A percentile compares a stretch with the other conserved stretches of the same genome.
Evolutionary conservation across 139 green algal genomes (phyloP).

Genomic region (Coelastrella sp.): DNA sequence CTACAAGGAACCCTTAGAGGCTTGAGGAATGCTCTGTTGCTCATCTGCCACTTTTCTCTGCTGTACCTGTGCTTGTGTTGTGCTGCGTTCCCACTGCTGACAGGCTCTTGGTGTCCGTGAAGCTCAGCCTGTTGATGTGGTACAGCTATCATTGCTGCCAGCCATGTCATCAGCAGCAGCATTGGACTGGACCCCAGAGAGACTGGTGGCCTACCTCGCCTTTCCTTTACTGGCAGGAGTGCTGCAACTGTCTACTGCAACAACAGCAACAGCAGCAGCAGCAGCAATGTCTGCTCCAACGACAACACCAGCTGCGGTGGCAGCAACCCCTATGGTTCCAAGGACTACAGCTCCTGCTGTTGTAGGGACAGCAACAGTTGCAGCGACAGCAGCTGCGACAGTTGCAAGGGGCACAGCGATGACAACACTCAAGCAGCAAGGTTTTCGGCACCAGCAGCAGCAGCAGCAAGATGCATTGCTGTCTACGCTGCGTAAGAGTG

Average conservation of each 20-base stretch:
- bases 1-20: no score
- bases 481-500: neutral
- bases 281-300: neutral
- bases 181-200: neutral
- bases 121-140: conserved; percentile 47
- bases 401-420: neutral
- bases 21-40: no score
- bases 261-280: neutral
- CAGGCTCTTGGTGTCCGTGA: conserved; percentile 60
- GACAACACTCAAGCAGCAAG: neutral
- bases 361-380: neutral
- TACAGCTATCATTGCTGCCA: conserved; percentile 41
- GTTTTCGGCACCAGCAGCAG: neutral
- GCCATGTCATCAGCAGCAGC: neutral
- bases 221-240: conserved; percentile 46
- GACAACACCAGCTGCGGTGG: neutral
- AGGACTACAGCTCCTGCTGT: neutral
- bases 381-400: no score
- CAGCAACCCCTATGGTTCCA: neutral
- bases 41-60: neutral
- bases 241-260: conserved; percentile 14
- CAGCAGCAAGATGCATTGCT: neutral
- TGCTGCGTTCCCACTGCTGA: neutral
- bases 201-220: conserved; percentile 40
- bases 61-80: neutral